Evolutionary conservation across 2,329 filamentous ascomycete species (phyloP).

Genomic region (Dactylellina drechsleri): DNA sequence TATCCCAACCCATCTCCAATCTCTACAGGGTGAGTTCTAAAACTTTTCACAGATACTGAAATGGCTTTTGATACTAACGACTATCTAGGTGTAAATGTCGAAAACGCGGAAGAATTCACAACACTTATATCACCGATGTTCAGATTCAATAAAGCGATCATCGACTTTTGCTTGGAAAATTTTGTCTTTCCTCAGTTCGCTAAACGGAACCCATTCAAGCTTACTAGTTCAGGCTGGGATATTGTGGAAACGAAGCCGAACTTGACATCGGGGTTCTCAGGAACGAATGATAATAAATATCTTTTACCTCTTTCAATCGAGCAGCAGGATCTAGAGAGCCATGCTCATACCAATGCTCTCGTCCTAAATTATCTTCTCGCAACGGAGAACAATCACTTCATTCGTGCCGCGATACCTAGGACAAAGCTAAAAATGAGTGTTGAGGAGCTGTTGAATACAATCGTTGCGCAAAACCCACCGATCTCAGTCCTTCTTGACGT

Average conservation of each 20-base stretch:
- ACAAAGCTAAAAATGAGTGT: constrained; percentile 56
- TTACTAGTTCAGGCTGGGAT: constrained; percentile 76
- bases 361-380: constrained; percentile 71
- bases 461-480: constrained; percentile 62
- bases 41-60: neutral
- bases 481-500: constrained; percentile 75
- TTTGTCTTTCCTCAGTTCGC: constrained; percentile 72
- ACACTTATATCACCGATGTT: constrained; percentile 68
- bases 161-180: constrained; percentile 72
- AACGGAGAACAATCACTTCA: constrained; percentile 64
- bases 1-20: constrained; percentile 62
- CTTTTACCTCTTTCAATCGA: constrained; percentile 69
- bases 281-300: constrained; percentile 73
- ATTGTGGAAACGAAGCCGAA: constrained; percentile 66
- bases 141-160: constrained; percentile 65
- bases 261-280: constrained; percentile 74
- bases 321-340: constrained; percentile 68
- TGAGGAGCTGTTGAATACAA: constrained; percentile 64
- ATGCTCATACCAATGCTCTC: constrained; percentile 74
- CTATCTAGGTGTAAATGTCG: constrained; percentile 67
- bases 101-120: constrained; percentile 66
- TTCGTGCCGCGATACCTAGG: constrained; percentile 20
- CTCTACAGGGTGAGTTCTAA: constrained; percentile 59
- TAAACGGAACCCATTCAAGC: constrained; percentile 72
- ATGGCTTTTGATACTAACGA: neutral